Evolutionary conservation across 2,329 filamentous ascomycete species (phyloP).

Genomic region (Fusarium albosuccineum): DNA sequence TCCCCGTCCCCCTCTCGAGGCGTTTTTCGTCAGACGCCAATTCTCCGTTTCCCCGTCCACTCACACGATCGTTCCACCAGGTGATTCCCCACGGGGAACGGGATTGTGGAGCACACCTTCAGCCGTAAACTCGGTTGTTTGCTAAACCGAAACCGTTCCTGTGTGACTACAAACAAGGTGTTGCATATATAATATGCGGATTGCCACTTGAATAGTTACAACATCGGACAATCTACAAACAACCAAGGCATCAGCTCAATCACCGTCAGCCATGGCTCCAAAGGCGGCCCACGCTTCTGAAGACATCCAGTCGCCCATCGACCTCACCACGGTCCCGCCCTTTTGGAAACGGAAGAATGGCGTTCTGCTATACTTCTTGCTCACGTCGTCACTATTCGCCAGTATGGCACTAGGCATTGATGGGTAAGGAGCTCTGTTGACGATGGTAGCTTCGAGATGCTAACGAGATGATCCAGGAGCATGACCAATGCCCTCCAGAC

Average conservation of each 20-base stretch:
- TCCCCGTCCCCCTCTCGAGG: slow-evolving; percentile 3
- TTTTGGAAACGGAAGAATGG: slow-evolving; percentile 58
- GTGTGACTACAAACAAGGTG: neutral
- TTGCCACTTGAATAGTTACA: neutral
- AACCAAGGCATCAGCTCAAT: neutral
- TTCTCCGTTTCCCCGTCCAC: slow-evolving; percentile 32
- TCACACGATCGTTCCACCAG: slow-evolving; percentile 4
- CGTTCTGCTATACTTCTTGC: slow-evolving; percentile 57
- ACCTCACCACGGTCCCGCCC: slow-evolving; percentile 48
- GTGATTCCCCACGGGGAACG: slow-evolving; percentile 39
- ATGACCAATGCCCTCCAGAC: slow-evolving; percentile 59
- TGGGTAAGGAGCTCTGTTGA: slow-evolving; percentile 47
- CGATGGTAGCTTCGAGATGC: accelerated
- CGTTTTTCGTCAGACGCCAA: slow-evolving; percentile 8
- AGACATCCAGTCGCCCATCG: slow-evolving; percentile 49
- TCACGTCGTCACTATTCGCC: slow-evolving; percentile 58
- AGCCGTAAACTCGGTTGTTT: neutral
- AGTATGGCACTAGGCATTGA: slow-evolving; percentile 59
- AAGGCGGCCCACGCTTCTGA: slow-evolving; percentile 49
- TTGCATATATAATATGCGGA: slow-evolving; percentile 30
- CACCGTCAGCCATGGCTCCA: slow-evolving; percentile 47
- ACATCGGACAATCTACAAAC: too few relatives aligned
- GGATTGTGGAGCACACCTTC: slow-evolving; percentile 14
- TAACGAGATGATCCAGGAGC: neutral
- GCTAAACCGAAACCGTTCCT: neutral